Base-by-base conservation (phyloP, 345 rosid species). In the Citrus medica region DNA sequence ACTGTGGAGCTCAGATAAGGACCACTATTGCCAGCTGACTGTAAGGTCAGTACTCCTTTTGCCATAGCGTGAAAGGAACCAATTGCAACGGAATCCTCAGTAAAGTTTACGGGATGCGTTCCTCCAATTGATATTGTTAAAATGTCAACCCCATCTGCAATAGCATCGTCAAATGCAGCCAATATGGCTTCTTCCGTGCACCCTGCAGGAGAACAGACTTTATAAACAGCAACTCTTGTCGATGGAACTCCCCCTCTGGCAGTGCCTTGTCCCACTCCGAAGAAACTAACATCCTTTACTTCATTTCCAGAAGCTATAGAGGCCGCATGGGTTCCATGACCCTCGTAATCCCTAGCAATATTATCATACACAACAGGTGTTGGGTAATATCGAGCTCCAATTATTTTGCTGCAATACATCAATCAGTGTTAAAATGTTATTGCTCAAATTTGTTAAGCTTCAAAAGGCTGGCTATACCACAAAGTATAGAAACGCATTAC, bases 281-380 rank as follows among this genome's bases (percentile, higher is more conserved):
- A 80, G 13, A 88, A 83, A 73, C 86, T 84, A 9, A 63, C 86
- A 67, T 75, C 80, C 21, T 77, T 69, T 48, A 86, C 86, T 40
- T 3, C 65, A 75, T 80, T 88, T 32, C 94, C 97, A 0, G 91
- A 92, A 0, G 93, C 94, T 3, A 80, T 92, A 25, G 93, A 90
- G 5, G 97, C 91, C 3, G 90, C 82, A 76, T 90, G 97, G 12
- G 83, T 72, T 56, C 94, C 93, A 63, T 92, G 94, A 24, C 92
- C 79, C 0, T 0, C 7, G 0, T 0, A 32, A 51, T 90, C 94
- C n/a, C 84, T 76, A 0, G 88, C 79, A 1, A 76, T 32, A 1
- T 0, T 14, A 1, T 1, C 28, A 5, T 0, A 9, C 28, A 2
- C 5, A 13, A 19, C 9, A 0, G 0, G 4, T 9, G 12, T 17